Conservation (phyloP, 2,329 filamentous ascomycete species). For the Eutypella sp. region DNA sequence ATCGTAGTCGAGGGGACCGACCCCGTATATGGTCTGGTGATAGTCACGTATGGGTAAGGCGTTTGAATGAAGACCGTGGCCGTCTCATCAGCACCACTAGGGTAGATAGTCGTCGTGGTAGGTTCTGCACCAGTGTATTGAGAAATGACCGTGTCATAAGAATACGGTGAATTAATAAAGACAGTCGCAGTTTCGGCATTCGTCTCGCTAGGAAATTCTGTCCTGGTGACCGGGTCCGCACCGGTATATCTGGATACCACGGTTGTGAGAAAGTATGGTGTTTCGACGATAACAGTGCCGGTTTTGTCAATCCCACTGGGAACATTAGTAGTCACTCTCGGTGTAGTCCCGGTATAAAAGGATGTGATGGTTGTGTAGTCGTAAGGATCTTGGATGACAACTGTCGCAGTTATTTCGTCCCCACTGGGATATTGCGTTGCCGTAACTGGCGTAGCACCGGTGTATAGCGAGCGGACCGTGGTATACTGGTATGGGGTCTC, state of each 20-base stretch:
- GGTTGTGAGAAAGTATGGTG: no score
- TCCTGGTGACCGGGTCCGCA: no score
- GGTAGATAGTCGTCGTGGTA: neutral
- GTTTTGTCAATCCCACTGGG: no score
- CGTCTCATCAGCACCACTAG: neutral
- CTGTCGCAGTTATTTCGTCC: neutral
- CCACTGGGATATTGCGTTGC: neutral
- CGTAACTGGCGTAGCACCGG: neutral
- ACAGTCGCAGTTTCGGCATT: no score
- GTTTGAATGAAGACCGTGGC: neutral
- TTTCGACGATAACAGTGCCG: no score
- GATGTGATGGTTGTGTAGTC: neutral
- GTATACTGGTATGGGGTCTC: neutral
- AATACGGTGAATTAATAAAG: no score
- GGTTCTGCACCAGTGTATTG: neutral
- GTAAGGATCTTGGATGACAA: neutral
- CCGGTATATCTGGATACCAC: no score
- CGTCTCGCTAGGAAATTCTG: no score
- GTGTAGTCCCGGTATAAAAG: no score
- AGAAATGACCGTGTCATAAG: no score
- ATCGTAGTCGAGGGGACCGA: neutral
- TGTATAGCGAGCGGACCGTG: neutral
- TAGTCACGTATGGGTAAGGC: neutral
- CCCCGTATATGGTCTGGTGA: neutral
- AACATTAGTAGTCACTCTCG: no score